A percentile compares a stretch with the other conserved stretches of the same genome.
These are phyloP conservation scores for Populus euphratica DNA, from an alignment of 345 rosid species.

Conservation along the genomic window DNA sequence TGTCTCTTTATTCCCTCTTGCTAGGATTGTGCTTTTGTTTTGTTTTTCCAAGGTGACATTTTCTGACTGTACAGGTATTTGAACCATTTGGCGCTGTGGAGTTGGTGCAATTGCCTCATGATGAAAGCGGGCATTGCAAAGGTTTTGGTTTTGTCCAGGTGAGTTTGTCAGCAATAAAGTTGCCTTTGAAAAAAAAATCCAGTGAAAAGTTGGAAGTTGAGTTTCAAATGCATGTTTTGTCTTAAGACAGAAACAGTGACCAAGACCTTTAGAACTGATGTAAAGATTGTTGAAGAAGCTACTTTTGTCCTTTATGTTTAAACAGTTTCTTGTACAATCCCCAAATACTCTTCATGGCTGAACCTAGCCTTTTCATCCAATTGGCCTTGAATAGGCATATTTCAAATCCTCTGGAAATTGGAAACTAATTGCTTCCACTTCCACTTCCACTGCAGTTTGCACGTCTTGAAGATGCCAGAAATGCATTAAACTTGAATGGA, in stretches of 20 bases:
- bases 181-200: background rate
- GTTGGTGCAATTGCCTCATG: slow-evolving; percentile 90
- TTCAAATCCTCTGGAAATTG: background rate
- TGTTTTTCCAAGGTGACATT: background rate
- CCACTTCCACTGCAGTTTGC: slow-evolving; percentile 51
- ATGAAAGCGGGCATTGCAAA: slow-evolving; percentile 83
- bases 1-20: background rate
- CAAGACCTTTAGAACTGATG: background rate
- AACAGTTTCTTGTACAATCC: background rate
- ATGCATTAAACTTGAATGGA: slow-evolving; percentile 86
- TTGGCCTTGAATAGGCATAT: background rate
- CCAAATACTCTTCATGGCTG: background rate
- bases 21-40: background rate
- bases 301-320: background rate
- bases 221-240: background rate
- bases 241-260: background rate
- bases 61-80: slow-evolving; percentile 59
- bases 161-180: slow-evolving; percentile 11
- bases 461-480: slow-evolving; percentile 91
- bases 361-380: background rate
- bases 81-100: slow-evolving; percentile 93
- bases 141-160: slow-evolving; percentile 99
- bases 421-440: background rate
- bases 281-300: background rate
- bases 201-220: background rate